Conservation (phyloP, 2,329 filamentous ascomycete genomes). For the Neoarthrinium moseri region DNA sequence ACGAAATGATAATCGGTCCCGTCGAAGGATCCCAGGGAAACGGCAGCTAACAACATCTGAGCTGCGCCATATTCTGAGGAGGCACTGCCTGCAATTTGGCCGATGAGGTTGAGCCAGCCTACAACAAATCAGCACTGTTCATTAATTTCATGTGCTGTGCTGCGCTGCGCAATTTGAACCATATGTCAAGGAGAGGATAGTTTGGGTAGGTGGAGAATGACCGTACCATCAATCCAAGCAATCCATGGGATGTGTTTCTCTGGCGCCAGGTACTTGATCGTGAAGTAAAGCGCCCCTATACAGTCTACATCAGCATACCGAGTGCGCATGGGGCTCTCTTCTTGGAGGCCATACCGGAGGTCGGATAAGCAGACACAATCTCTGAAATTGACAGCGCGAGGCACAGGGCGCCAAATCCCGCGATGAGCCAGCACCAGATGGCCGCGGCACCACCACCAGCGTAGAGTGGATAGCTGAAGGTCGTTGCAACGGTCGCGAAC, state of each 20-base stretch:
- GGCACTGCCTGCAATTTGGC: slow-evolving; percentile 52
- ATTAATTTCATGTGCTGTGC: slow-evolving; percentile 3
- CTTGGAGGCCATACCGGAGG: slow-evolving; percentile 35
- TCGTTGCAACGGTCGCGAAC: slow-evolving; percentile 55
- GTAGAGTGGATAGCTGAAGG: slow-evolving; percentile 50
- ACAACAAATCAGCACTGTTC: slow-evolving; percentile 15
- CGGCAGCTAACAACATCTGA: slow-evolving; percentile 54
- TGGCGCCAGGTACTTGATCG: slow-evolving; percentile 52
- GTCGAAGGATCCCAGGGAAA: slow-evolving; percentile 45
- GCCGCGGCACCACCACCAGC: slow-evolving; percentile 53
- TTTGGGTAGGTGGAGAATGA: background rate
- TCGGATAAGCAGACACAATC: slow-evolving; percentile 57
- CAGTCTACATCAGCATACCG: too few relatives aligned
- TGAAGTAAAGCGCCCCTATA: slow-evolving; percentile 45
- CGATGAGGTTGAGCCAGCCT: slow-evolving; percentile 51
- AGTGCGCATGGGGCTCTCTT: too few relatives aligned
- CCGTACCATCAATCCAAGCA: slow-evolving; percentile 41
- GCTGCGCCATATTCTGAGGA: slow-evolving; percentile 57
- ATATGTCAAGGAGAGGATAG: too few relatives aligned
- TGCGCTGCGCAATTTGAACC: background rate
- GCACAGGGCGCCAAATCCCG: slow-evolving; percentile 55
- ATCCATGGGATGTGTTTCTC: slow-evolving; percentile 44
- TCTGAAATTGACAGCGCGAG: slow-evolving; percentile 54
- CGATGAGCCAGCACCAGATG: slow-evolving; percentile 59
- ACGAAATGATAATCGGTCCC: slow-evolving; percentile 35